Percentiles rank a stretch among this genome's conserved stretches.
Evolutionary conservation across 306 rosid species (phyloP).

Genomic region (Hippophae rhamnoides): DNA sequence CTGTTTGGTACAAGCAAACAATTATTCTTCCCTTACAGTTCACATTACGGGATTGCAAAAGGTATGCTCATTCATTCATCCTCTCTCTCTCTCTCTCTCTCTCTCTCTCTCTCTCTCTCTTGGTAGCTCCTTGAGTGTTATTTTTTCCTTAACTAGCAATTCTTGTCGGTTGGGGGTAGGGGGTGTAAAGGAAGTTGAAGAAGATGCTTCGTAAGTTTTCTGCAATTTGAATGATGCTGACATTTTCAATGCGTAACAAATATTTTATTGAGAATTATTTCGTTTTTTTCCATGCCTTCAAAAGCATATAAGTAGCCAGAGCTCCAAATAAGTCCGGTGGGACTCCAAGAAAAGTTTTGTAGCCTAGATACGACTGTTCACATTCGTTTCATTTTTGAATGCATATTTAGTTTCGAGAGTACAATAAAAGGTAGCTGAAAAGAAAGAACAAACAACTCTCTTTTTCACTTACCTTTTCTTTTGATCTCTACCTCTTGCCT

Average conservation of each 20-base stretch:
- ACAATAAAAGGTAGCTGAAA: not conserved
- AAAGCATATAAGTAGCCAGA: too few species aligned
- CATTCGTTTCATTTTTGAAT: not conserved
- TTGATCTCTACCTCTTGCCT: not conserved
- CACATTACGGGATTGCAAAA: conserved; percentile 21
- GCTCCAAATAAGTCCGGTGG: too few species aligned
- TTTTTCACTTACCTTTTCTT: not conserved
- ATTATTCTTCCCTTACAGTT: conserved; percentile 32
- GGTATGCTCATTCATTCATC: conserved; percentile 14
- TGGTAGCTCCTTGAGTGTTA: conserved; percentile 1
- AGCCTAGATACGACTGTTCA: not conserved
- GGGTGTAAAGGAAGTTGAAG: too few species aligned
- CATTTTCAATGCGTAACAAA: too few species aligned
- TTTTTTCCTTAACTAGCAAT: not conserved
- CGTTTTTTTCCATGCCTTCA: too few species aligned
- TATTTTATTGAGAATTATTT: too few species aligned
- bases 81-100: too few species aligned
- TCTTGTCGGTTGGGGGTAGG: not conserved
- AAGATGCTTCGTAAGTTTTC: too few species aligned
- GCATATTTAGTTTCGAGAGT: too few species aligned
- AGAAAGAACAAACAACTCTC: not conserved
- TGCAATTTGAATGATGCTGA: too few species aligned
- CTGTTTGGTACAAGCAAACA: conserved; percentile 21
- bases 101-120: not conserved
- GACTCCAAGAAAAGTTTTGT: too few species aligned